Conservation (phyloP, 164 flowering plant genomes). For the Annona cherimola region DNA sequence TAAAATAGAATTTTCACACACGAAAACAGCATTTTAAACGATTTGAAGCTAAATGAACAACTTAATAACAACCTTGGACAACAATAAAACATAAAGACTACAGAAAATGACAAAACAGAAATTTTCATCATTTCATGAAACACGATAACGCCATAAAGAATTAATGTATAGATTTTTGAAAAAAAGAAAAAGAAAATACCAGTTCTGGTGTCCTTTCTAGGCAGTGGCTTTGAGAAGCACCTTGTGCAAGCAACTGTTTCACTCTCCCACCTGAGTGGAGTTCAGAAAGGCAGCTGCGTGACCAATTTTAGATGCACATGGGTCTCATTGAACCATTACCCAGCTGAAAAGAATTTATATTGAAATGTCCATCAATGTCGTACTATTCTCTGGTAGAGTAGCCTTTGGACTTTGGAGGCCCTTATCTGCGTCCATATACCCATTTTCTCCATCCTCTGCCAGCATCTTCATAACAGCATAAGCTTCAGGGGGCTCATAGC, state of each 20-base stretch:
- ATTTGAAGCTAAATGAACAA: too few species aligned
- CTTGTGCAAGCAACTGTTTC: constrained; percentile 92
- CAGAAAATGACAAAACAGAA: too few species aligned
- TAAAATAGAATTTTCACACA: too few species aligned
- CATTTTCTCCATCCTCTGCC: constrained; percentile 46
- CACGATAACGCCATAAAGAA: too few species aligned
- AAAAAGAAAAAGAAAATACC: constrained; percentile 40
- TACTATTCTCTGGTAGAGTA: constrained; percentile 23
- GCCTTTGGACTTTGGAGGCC: constrained; percentile 53
- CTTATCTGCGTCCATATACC: constrained; percentile 34
- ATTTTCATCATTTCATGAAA: too few species aligned
- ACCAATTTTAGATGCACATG: constrained; percentile 77
- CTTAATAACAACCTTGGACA: too few species aligned
- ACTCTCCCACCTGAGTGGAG: constrained; percentile 90
- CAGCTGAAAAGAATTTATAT: constrained; percentile 86
- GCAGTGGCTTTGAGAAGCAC: constrained; percentile 82
- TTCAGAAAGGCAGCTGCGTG: constrained; percentile 82
- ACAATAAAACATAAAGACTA: too few species aligned
- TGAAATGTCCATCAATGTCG: constrained; percentile 77
- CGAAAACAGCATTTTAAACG: too few species aligned
- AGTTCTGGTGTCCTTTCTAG: constrained; percentile 97
- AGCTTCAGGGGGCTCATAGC: constrained; percentile 88
- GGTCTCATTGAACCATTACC: constrained; percentile 95
- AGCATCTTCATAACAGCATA: constrained; percentile 87
- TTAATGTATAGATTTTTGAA: too few species aligned